Evolutionary conservation across 2,329 filamentous ascomycete genomes (phyloP).

Genomic region (Botrytis medusae): DNA sequence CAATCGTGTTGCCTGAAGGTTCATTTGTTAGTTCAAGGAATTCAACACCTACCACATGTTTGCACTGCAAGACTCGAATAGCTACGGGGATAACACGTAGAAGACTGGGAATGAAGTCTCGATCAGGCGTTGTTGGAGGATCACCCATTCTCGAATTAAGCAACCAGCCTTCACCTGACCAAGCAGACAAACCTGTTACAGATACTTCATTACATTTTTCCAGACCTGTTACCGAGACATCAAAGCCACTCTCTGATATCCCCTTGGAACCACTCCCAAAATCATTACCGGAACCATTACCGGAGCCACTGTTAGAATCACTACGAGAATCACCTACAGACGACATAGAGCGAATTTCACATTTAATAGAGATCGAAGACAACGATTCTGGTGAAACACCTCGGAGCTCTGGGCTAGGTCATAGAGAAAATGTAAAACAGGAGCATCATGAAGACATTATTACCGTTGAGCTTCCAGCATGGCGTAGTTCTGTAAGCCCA

Average conservation of each 20-base stretch:
- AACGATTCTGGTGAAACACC: background rate
- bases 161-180: background rate
- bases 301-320: background rate
- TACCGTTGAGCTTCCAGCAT: background rate
- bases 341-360: background rate
- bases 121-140: background rate
- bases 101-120: background rate
- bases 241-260: background rate
- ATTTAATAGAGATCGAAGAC: background rate
- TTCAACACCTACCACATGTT: background rate
- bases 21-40: background rate
- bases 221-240: background rate
- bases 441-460: background rate
- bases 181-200: background rate
- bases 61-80: background rate
- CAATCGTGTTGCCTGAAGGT: constrained; percentile 3
- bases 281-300: too few species aligned
- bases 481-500: background rate
- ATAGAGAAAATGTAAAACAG: background rate
- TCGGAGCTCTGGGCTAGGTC: too few species aligned
- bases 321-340: too few species aligned
- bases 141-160: too few species aligned
- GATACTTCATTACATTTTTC: background rate
- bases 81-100: background rate
- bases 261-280: background rate